Evolutionary conservation across 2,329 filamentous ascomycete species (phyloP), one percentile per base, ranked within the genome.

Genomic region (Cladophialophora immunda): DNA sequence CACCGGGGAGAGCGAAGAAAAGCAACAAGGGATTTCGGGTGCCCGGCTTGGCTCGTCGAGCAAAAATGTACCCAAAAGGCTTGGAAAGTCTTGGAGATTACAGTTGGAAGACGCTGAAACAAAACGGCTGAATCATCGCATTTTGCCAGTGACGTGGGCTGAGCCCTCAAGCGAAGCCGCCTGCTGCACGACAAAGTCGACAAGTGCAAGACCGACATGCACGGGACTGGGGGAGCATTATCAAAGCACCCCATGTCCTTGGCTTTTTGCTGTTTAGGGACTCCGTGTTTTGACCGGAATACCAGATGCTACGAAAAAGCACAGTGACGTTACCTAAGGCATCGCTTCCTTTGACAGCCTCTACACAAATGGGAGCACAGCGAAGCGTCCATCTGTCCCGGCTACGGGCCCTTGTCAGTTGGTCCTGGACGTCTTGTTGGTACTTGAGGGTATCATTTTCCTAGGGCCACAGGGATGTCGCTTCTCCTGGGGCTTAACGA

Each of bases 181-280:
- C 30, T 58, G 55, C 55, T 58, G 25, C 30, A 41, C 34, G 5
- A 58, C 38, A 50, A 50, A 50, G 45, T 4, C 19, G 17, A 25
- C 19, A 45, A 50, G 15, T 22, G n/a, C n/a, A n/a, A n/a, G n/a
- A 41, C 45, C 19, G 15, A 25, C 41, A 13, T 25, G 15, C 45
- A 50, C 11, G 38, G 38, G 13, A 41, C 38, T 8, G 38, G 38
- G 55, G 53, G 30, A 36, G 53, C 19, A 55, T 58, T 58, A 27
- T 58, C 27, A 19, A 57, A 57, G 29, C 22, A 57, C 32, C 32
- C 55, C 38, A 25, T 58, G 55, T 36, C 32, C n/a, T 41, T n/a
- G 38, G 55, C 55, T 41, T 38, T 29, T 41, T 38, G 27, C 30
- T 41, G 6, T 17, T 38, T 27, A 38, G 13, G n/a, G n/a, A 58